These are phyloP conservation scores for Amphirosellinia nigrospora DNA, from an alignment of 495 filamentous ascomycete species.

Conservation along the genomic window DNA sequence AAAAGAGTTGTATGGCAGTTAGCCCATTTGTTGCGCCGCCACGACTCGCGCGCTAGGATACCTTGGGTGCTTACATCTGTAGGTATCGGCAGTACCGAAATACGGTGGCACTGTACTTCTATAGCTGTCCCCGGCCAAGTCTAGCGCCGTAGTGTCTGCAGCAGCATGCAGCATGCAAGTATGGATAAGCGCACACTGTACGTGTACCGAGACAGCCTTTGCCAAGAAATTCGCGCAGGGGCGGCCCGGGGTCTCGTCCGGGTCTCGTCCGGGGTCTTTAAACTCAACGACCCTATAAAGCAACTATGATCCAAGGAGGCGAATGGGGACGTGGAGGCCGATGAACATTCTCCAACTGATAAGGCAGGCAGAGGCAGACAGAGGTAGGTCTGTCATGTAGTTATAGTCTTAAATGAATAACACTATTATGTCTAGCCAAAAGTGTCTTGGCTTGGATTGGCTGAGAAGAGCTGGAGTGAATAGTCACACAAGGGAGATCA, in stretches of 20 bases:
- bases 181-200: background rate
- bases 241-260: background rate
- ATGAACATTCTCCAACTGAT: background rate
- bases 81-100: no score
- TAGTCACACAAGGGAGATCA: background rate
- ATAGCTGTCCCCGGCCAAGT: slow-evolving; percentile 3
- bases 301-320: background rate
- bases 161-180: background rate
- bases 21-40: slow-evolving; percentile 13
- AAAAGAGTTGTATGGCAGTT: slow-evolving; percentile 18
- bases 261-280: background rate
- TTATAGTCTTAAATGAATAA: background rate
- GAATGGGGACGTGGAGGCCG: background rate
- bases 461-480: background rate
- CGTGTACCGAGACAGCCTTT: background rate
- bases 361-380: background rate
- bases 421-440: background rate
- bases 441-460: background rate
- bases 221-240: slow-evolving; percentile 1
- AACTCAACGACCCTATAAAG: background rate
- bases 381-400: background rate
- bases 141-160: background rate
- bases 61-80: no score
- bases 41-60: no score
- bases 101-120: background rate